These are phyloP conservation scores for Dictyostelium purpureum DNA, from an alignment of 78 protist species.

Conservation along the genomic window DNA sequence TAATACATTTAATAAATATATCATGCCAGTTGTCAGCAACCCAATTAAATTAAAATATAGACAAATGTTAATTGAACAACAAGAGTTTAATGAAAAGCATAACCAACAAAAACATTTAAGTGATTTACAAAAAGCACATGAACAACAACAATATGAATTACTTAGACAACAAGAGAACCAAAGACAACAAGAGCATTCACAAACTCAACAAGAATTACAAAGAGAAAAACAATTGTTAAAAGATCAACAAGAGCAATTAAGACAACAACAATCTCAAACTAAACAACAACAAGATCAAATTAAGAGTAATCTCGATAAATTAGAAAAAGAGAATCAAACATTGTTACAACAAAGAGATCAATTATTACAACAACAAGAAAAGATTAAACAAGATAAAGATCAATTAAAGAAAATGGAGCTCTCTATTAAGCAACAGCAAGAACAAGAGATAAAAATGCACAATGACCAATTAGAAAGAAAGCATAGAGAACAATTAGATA, in stretches of 20 bases:
- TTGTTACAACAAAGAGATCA: too few relatives aligned
- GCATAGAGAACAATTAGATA: too few relatives aligned
- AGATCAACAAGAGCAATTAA: background rate
- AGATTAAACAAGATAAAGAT: too few relatives aligned
- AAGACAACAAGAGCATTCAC: background rate
- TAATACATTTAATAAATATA: slow-evolving; percentile 4
- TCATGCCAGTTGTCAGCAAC: background rate
- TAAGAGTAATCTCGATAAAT: too few relatives aligned
- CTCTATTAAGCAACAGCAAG: too few relatives aligned
- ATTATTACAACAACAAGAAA: too few relatives aligned
- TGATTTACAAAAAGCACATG: slow-evolving; percentile 1
- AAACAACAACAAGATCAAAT: background rate
- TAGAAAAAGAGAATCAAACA: background rate
- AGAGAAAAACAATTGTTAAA: background rate
- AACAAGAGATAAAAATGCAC: too few relatives aligned
- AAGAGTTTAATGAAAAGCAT: slow-evolving; percentile 7
- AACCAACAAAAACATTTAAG: slow-evolving; percentile 33
- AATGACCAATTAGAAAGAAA: too few relatives aligned
- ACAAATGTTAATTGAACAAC: background rate
- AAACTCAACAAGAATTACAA: background rate
- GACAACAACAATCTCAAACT: background rate
- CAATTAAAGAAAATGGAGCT: too few relatives aligned
- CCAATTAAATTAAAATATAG: slow-evolving; percentile 13
- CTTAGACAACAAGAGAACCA: background rate
- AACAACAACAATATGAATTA: background rate